A percentile compares a stretch with the other conserved stretches of the same genome.
Conservation (phyloP, 495 filamentous ascomycete species). For the Penicillium nucicola region DNA sequence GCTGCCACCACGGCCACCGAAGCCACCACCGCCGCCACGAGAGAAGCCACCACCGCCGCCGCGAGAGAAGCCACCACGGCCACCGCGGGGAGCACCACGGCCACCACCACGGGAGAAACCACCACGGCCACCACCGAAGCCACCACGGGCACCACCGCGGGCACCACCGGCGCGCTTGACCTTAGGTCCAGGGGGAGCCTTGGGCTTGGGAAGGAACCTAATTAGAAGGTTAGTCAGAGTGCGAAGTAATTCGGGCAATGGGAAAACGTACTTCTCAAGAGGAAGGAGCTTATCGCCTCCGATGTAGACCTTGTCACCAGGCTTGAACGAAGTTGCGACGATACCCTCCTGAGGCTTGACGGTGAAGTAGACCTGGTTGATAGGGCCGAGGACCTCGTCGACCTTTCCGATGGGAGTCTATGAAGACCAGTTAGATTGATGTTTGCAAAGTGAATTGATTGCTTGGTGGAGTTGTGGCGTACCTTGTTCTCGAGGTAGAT, state of each 20-base stretch:
- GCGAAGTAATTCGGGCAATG: neutral
- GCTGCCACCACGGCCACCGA: slow-evolving; percentile 19
- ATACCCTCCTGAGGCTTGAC: slow-evolving; percentile 96
- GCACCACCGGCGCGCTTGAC: slow-evolving; percentile 57
- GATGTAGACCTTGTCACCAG: slow-evolving; percentile 96
- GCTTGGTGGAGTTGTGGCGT: slow-evolving; percentile 7
- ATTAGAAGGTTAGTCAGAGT: slow-evolving; percentile 13
- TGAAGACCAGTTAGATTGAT: slow-evolving; percentile 16
- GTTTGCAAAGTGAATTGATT: neutral
- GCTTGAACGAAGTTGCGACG: slow-evolving; percentile 88
- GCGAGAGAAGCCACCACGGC: slow-evolving; percentile 34
- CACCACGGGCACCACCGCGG: slow-evolving; percentile 43
- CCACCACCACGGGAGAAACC: slow-evolving; percentile 30
- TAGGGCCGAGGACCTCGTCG: slow-evolving; percentile 74
- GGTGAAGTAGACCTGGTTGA: slow-evolving; percentile 98
- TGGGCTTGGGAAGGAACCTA: slow-evolving; percentile 92
- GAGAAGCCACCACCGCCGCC: slow-evolving; percentile 40
- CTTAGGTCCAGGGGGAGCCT: slow-evolving; percentile 68
- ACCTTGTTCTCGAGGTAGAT: slow-evolving; percentile 99
- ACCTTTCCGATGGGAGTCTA: slow-evolving; percentile 59
- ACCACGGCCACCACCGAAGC: slow-evolving; percentile 42
- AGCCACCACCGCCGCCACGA: slow-evolving; percentile 27
- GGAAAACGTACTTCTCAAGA: slow-evolving; percentile 64
- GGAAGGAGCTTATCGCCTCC: slow-evolving; percentile 91
- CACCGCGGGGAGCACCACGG: slow-evolving; percentile 39